Percentiles rank a stretch among this genome's conserved stretches.
phyloP scores from a whole-genome alignment of 768 basidiomycete genomes.

The Udeniomyces megalosporus region DNA sequence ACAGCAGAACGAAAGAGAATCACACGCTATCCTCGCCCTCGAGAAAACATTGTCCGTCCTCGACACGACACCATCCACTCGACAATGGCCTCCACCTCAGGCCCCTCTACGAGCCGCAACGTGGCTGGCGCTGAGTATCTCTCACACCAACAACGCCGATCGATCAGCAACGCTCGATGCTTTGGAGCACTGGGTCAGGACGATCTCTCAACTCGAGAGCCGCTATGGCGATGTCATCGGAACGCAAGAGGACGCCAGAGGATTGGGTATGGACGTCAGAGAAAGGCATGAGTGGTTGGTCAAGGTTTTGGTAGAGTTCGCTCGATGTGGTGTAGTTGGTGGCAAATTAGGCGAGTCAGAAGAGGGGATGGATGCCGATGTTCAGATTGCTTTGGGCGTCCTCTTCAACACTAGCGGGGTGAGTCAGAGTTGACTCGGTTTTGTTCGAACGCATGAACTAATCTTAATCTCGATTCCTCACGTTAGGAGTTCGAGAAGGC shows the following conservation, averaged over 20 bases:
- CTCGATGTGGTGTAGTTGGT: too few relatives aligned
- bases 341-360: neutral
- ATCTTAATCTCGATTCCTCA: neutral
- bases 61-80: slow-evolving; percentile 51
- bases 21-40: slow-evolving; percentile 72
- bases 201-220: slow-evolving; percentile 21
- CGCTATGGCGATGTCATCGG: slow-evolving; percentile 27
- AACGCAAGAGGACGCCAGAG: slow-evolving; percentile 28
- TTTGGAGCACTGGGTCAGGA: slow-evolving; percentile 61
- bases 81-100: too few relatives aligned
- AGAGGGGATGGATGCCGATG: slow-evolving; percentile 62
- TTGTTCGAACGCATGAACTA: slow-evolving; percentile 2
- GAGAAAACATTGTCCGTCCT: slow-evolving; percentile 54
- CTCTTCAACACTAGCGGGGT: slow-evolving; percentile 85
- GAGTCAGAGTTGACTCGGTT: slow-evolving; percentile 15
- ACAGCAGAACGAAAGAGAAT: slow-evolving; percentile 93
- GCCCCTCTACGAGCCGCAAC: slow-evolving; percentile 41
- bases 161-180: slow-evolving; percentile 56
- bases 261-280: slow-evolving; percentile 22
- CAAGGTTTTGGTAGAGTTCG: too few relatives aligned
- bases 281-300: too few relatives aligned
- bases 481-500: slow-evolving; percentile 74
- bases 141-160: slow-evolving; percentile 76
- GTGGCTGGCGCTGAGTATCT: slow-evolving; percentile 81
- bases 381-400: slow-evolving; percentile 86